These are phyloP conservation scores for Paragyromitra xinjiangensis DNA, from an alignment of 495 filamentous ascomycete genomes.

Conservation along the genomic window DNA sequence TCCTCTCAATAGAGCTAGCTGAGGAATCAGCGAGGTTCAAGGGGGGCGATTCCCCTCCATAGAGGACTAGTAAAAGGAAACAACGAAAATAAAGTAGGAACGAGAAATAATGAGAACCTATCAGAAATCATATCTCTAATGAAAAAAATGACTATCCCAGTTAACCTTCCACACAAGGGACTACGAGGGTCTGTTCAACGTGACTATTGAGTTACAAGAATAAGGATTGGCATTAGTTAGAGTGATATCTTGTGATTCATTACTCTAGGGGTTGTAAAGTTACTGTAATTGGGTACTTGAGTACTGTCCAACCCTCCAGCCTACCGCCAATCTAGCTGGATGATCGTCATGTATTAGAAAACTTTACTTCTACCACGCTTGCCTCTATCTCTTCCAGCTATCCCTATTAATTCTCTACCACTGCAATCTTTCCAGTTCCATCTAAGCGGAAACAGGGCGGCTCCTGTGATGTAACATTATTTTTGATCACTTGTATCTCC, in stretches of 20 bases:
- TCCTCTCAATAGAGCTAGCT: no score
- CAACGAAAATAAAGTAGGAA: neutral
- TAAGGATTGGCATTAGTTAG: neutral
- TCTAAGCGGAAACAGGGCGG: conserved; percentile 27
- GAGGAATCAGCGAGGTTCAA: no score
- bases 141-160: no score
- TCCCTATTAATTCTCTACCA: neutral
- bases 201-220: neutral
- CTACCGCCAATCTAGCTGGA: neutral
- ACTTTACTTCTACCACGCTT: neutral
- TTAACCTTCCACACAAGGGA: no score
- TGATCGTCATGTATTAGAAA: neutral
- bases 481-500: conserved; percentile 63
- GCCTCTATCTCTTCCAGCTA: neutral
- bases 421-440: conserved; percentile 14
- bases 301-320: neutral
- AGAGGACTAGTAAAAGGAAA: neutral
- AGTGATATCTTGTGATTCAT: neutral
- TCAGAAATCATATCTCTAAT: no score
- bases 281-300: neutral
- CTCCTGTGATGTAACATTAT: conserved; percentile 63
- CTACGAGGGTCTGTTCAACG: no score
- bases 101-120: neutral
- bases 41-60: neutral
- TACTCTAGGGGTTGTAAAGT: neutral